Evolutionary conservation across 768 basidiomycete genomes (phyloP).

Genomic region (Solioccasus polychromus): DNA sequence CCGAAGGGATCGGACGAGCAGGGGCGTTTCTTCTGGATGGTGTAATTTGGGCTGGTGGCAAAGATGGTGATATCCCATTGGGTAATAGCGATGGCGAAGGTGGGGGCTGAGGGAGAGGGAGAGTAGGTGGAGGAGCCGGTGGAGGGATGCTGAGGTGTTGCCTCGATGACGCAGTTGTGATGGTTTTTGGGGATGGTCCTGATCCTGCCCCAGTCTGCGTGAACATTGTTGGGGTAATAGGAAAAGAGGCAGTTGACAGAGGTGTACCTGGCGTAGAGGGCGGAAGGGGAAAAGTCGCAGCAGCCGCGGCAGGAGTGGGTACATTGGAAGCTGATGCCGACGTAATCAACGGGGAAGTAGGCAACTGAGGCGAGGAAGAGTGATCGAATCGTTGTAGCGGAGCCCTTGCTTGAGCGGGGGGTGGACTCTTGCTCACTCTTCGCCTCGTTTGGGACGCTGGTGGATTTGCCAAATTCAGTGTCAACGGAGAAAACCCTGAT

Average conservation of each 20-base stretch:
- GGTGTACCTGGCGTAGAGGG: constrained; percentile 20
- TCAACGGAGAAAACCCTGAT: constrained; percentile 27
- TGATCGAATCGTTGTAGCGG: constrained; percentile 12
- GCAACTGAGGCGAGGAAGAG: background rate
- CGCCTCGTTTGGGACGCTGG: constrained; percentile 17
- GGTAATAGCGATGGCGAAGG: constrained; percentile 10
- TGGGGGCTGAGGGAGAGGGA: constrained; percentile 30
- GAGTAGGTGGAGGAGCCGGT: constrained; percentile 29
- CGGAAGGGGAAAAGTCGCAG: constrained; percentile 13
- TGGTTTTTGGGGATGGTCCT: constrained; percentile 7
- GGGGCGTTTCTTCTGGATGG: constrained; percentile 13
- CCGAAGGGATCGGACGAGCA: constrained; percentile 14
- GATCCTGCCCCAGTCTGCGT: background rate
- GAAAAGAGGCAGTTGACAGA: constrained; percentile 14
- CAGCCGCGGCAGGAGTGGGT: constrained; percentile 3
- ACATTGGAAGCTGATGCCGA: constrained; percentile 6
- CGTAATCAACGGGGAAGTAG: constrained; percentile 10
- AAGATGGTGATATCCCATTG: background rate
- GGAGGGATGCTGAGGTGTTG: constrained; percentile 29
- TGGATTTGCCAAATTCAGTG: constrained; percentile 22
- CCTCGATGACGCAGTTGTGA: constrained; percentile 18
- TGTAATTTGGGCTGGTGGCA: background rate
- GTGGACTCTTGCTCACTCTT: constrained; percentile 28
- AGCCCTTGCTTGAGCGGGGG: constrained; percentile 13
- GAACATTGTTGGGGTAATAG: background rate